Conservation (phyloP, 78 protist genomes). For the Diacronema lutheri region DNA sequence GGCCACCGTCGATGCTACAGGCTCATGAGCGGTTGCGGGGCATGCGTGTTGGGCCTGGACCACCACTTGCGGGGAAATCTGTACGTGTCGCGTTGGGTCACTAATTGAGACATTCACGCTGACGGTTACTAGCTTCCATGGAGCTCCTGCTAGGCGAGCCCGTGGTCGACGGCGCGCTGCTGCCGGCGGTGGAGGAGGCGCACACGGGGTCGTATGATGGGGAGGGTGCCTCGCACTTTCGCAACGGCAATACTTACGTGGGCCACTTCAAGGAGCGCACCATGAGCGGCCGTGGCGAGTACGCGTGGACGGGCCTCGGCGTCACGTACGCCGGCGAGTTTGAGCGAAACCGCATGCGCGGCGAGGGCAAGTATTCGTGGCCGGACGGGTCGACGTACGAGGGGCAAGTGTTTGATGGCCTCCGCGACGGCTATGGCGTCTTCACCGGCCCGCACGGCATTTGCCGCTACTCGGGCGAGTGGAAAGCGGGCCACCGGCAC, state of each 20-base stretch:
- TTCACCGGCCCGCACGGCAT: background rate
- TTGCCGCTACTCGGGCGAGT: background rate
- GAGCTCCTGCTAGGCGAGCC: too few relatives aligned
- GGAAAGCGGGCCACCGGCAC: background rate
- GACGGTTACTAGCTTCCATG: too few relatives aligned
- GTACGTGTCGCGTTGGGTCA: too few relatives aligned
- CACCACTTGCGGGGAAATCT: too few relatives aligned
- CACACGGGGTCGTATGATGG: too few relatives aligned
- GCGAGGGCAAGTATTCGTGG: constrained; percentile 13
- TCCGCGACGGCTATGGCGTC: background rate
- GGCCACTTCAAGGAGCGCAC: background rate
- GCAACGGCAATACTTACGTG: background rate
- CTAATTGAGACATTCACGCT: too few relatives aligned
- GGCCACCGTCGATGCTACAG: too few relatives aligned
- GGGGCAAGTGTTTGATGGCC: background rate
- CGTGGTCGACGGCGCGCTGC: too few relatives aligned
- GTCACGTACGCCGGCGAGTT: background rate
- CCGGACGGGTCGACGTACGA: constrained; percentile 12
- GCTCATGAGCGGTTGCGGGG: too few relatives aligned
- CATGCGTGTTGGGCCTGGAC: too few relatives aligned
- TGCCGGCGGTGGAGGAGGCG: too few relatives aligned
- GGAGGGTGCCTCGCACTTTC: too few relatives aligned
- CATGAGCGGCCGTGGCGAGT: background rate
- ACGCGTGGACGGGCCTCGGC: background rate
- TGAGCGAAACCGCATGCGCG: background rate